Percentiles rank a stretch among this genome's conserved stretches.
These are phyloP conservation scores for Agapanthus africanus DNA, from an alignment of 106 monocot species.

Conservation along the genomic window DNA sequence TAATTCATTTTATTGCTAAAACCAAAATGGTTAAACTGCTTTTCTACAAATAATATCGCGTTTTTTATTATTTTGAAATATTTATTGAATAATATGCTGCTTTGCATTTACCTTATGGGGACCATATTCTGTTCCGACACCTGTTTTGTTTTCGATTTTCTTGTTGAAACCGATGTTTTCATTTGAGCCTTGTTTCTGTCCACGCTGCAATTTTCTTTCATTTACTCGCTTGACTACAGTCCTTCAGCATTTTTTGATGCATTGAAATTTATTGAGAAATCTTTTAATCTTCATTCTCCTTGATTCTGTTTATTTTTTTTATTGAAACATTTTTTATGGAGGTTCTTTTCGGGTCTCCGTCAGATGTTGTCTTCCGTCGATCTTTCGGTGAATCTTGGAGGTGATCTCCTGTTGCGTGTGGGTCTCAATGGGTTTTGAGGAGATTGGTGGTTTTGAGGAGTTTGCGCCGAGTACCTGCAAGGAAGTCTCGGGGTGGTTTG, in stretches of 20 bases:
- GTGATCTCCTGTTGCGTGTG: too few relatives aligned
- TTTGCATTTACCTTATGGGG: too few relatives aligned
- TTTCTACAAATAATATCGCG: background rate
- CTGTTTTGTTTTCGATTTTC: background rate
- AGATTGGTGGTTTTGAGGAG: too few relatives aligned
- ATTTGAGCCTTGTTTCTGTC: background rate
- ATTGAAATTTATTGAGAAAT: background rate
- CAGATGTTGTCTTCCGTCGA: too few relatives aligned
- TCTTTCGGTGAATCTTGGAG: too few relatives aligned
- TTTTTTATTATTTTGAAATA: background rate
- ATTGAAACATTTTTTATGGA: background rate
- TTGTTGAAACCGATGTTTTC: background rate
- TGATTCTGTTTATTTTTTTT: background rate
- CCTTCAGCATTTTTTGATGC: background rate
- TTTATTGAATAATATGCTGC: too few relatives aligned
- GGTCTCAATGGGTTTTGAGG: too few relatives aligned
- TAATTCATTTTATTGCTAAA: too few relatives aligned
- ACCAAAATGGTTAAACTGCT: background rate
- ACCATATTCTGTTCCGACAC: background rate
- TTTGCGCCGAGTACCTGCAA: too few relatives aligned
- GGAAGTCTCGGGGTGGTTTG: too few relatives aligned
- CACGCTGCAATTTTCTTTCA: background rate
- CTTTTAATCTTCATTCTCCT: background rate
- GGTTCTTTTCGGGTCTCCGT: too few relatives aligned
- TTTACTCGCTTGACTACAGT: background rate